Percentiles rank a stretch among this genome's conserved stretches.
phyloP scores from a whole-genome alignment of 345 rosid genomes.

The Schrenkiella parvula region DNA sequence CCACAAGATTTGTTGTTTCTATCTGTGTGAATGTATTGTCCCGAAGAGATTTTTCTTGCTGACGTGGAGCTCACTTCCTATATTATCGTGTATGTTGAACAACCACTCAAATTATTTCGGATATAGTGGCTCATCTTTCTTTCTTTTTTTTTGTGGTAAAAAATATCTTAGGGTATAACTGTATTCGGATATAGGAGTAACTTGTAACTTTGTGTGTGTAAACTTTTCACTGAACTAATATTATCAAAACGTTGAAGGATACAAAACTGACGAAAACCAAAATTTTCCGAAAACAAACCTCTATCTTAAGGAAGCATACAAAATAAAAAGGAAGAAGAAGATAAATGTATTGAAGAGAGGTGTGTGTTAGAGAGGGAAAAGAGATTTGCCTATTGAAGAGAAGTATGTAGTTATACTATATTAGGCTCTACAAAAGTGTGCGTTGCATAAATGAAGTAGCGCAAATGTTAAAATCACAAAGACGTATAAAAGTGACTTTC shows the following conservation, averaged over 20 bases:
- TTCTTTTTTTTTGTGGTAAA: not conserved
- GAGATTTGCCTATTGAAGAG: not conserved
- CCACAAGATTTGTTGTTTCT: conserved; percentile 24
- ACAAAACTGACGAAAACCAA: too few relatives aligned
- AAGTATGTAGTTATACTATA: not conserved
- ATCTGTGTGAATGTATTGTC: not conserved
- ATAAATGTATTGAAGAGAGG: not conserved
- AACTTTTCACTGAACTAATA: not conserved
- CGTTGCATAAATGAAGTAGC: not conserved
- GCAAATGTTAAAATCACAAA: too few relatives aligned
- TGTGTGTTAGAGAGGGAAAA: not conserved
- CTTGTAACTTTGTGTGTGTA: not conserved
- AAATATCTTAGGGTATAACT: not conserved
- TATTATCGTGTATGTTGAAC: conserved; percentile 2
- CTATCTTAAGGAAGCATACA: too few relatives aligned
- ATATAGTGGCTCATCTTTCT: not conserved
- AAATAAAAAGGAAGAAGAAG: not conserved
- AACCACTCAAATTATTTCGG: conserved; percentile 4
- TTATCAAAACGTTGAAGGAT: too few relatives aligned
- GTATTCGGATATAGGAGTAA: too few relatives aligned
- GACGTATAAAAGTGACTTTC: too few relatives aligned
- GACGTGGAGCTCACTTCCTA: conserved; percentile 18
- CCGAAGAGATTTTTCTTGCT: conserved; percentile 19
- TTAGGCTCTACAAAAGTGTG: not conserved
- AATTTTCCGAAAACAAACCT: too few relatives aligned